These are phyloP conservation scores for Pichia nanzhaoensis DNA, from an alignment of 805 yeast genomes.

Conservation along the genomic window DNA sequence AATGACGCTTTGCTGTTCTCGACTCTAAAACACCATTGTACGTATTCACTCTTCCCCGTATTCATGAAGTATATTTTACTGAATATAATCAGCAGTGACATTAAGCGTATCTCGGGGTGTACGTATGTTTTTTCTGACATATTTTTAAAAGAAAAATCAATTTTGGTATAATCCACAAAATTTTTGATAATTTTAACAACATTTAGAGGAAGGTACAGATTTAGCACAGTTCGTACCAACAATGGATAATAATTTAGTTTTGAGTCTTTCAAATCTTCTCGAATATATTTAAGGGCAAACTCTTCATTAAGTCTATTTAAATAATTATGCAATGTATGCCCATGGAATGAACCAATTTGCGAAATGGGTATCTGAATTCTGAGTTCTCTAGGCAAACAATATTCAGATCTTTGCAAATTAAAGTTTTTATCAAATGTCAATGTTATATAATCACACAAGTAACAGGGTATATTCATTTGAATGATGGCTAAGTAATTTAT, in stretches of 20 bases:
- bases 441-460: slow-evolving; percentile 39
- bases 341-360: slow-evolving; percentile 6
- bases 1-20: slow-evolving; percentile 1
- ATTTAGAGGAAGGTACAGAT: slow-evolving; percentile 45
- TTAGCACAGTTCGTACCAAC: slow-evolving; percentile 35
- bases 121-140: slow-evolving; percentile 1
- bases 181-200: slow-evolving; percentile 33
- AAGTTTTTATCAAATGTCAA: slow-evolving; percentile 38
- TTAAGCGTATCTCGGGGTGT: slow-evolving; percentile 35
- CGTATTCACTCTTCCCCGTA: slow-evolving; percentile 16
- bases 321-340: slow-evolving; percentile 1
- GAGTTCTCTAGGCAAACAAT: slow-evolving; percentile 18
- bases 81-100: slow-evolving; percentile 29
- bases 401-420: slow-evolving; percentile 32
- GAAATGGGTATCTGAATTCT: slow-evolving; percentile 14
- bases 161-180: slow-evolving; percentile 18
- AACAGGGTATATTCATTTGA: slow-evolving; percentile 44
- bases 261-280: background rate
- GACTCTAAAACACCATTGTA: slow-evolving; percentile 26
- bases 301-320: background rate
- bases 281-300: background rate
- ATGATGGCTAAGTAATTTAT: slow-evolving; percentile 47
- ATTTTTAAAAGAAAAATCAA: slow-evolving; percentile 12
- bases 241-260: slow-evolving; percentile 33
- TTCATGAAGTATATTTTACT: slow-evolving; percentile 29